These are phyloP conservation scores for Penicillium lividum DNA, from an alignment of 495 filamentous ascomycete genomes.

Conservation along the genomic window DNA sequence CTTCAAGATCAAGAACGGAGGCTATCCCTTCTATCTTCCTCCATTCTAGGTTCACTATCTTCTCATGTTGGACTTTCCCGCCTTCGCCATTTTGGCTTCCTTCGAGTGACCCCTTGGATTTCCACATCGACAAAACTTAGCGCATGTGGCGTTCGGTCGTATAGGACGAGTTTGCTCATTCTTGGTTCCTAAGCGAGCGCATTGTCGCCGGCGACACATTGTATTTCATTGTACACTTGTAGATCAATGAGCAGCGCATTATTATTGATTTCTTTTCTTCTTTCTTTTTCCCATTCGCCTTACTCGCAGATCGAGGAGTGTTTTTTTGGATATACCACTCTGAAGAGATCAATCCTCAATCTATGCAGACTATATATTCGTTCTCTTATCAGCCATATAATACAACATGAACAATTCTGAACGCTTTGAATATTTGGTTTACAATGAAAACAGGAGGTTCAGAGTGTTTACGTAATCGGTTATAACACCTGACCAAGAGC, in stretches of 20 bases:
- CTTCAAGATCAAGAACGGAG: constrained; percentile 92
- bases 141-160: not conserved
- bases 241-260: constrained; percentile 13
- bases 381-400: too few species aligned
- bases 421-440: too few species aligned
- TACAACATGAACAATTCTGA: too few species aligned
- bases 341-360: too few species aligned
- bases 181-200: not conserved
- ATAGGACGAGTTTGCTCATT: not conserved
- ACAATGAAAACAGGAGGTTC: not conserved
- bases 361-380: too few species aligned
- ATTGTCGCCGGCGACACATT: constrained; percentile 25
- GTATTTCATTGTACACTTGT: constrained; percentile 17
- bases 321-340: too few species aligned
- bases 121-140: not conserved
- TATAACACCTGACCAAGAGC: not conserved
- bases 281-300: not conserved
- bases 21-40: constrained; percentile 92
- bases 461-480: not conserved
- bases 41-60: constrained; percentile 62
- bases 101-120: not conserved
- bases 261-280: not conserved
- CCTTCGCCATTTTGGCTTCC: not conserved
- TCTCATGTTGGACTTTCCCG: not conserved
- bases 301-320: not conserved